Conservation (phyloP, 2,329 filamentous ascomycete genomes). For the Colletotrichum trifolii region DNA sequence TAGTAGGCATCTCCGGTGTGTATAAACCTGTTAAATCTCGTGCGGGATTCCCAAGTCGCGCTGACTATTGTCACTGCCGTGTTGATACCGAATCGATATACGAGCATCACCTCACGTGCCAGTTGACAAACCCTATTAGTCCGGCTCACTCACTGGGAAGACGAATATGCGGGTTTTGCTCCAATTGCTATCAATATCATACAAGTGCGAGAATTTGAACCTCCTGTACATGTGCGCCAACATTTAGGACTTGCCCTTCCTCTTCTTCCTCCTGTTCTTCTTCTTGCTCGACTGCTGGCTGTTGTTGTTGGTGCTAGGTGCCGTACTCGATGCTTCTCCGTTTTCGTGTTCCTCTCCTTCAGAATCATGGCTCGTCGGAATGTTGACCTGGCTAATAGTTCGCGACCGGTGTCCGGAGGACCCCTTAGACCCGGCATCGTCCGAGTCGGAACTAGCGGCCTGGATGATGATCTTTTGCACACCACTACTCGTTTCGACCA, state of each 20-base stretch:
- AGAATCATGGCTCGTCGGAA: constrained; percentile 12
- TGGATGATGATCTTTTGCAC: constrained; percentile 38
- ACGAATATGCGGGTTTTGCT: too few species aligned
- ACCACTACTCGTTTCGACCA: constrained; percentile 37
- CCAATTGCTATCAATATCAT: constrained; percentile 30
- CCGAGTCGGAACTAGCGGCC: constrained; percentile 37
- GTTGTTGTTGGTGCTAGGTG: constrained; percentile 22
- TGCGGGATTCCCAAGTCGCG: too few species aligned
- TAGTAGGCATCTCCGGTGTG: too few species aligned
- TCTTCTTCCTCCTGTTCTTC: constrained; percentile 53
- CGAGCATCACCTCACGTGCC: too few species aligned
- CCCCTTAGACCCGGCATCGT: constrained; percentile 32
- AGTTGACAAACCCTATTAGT: too few species aligned
- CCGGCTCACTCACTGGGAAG: too few species aligned
- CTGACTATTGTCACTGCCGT: too few species aligned
- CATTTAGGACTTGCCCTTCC: constrained; percentile 46
- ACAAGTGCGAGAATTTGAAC: constrained; percentile 8
- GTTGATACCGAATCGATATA: too few species aligned
- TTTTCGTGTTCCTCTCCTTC: constrained; percentile 31
- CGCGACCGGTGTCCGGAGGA: constrained; percentile 32
- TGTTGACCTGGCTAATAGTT: constrained; percentile 23
- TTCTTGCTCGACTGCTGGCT: constrained; percentile 44
- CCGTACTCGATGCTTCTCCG: constrained; percentile 27
- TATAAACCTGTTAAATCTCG: too few species aligned
- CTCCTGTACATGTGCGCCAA: background rate